phyloP scores from a whole-genome alignment of 1,284 basidiomycete species.

The Naganishia liquefaciens region DNA sequence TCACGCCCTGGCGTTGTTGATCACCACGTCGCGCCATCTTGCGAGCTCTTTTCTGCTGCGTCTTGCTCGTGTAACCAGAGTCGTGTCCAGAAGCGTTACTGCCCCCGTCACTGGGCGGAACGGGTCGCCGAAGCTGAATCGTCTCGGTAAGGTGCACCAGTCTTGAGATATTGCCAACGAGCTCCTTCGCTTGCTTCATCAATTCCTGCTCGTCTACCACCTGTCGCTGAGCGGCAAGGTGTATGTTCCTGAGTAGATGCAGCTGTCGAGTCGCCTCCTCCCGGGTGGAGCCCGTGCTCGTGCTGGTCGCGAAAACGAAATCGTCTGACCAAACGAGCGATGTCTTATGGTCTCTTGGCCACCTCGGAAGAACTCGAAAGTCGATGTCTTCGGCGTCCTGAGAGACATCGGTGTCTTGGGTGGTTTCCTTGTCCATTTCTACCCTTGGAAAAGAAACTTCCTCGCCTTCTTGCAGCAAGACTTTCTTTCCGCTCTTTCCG shows the following conservation, averaged over 20 bases:
- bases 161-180: constrained; percentile 1
- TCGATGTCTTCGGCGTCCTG: not conserved
- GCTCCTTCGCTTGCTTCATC: constrained; percentile 3
- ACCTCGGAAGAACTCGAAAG: not conserved
- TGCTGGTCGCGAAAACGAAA: constrained; percentile 18
- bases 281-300: not conserved
- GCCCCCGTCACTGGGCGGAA: not conserved
- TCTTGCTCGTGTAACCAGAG: not conserved
- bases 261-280: constrained; percentile 10
- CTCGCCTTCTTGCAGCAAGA: constrained; percentile 21
- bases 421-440: not conserved
- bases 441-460: constrained; percentile 5
- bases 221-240: constrained; percentile 11
- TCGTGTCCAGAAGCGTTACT: constrained; percentile 13
- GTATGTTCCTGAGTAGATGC: constrained; percentile 13
- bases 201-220: constrained; percentile 1
- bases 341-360: not conserved
- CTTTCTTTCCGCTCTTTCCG: constrained; percentile 1
- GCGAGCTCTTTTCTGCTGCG: not conserved
- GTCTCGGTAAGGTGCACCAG: constrained; percentile 8
- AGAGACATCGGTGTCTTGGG: not conserved
- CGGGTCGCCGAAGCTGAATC: not conserved
- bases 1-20: not conserved
- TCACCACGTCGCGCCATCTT: not conserved
- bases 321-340: constrained; percentile 13